phyloP scores from a whole-genome alignment of 2,329 filamentous ascomycete genomes.

The Botrytis cinerea region DNA sequence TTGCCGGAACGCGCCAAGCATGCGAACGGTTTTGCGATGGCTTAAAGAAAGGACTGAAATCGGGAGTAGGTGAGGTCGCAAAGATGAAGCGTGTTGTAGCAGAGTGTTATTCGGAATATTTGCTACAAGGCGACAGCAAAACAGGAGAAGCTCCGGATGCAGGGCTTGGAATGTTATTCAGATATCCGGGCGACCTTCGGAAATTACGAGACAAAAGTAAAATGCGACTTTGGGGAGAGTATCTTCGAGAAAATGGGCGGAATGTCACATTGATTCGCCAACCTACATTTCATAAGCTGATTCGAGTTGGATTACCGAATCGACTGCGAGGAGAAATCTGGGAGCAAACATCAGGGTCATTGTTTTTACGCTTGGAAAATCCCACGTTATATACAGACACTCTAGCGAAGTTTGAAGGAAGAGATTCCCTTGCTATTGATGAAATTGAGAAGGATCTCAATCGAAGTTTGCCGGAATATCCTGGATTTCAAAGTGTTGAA shows the following conservation, averaged over 20 bases:
- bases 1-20: slow-evolving; percentile 82
- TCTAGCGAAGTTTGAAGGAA: slow-evolving; percentile 76
- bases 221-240: slow-evolving; percentile 97
- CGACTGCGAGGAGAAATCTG: slow-evolving; percentile 90
- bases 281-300: slow-evolving; percentile 96
- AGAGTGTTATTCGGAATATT: slow-evolving; percentile 90
- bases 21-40: slow-evolving; percentile 97
- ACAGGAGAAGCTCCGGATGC: slow-evolving; percentile 78
- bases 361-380: slow-evolving; percentile 84
- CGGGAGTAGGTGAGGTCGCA: slow-evolving; percentile 83
- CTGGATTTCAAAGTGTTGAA: slow-evolving; percentile 94
- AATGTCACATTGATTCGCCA: slow-evolving; percentile 91
- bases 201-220: slow-evolving; percentile 94
- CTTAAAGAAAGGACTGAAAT: slow-evolving; percentile 83
- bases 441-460: slow-evolving; percentile 99
- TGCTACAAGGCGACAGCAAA: slow-evolving; percentile 65
- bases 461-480: slow-evolving; percentile 92
- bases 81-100: slow-evolving; percentile 77
- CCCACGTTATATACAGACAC: slow-evolving; percentile 85
- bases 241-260: slow-evolving; percentile 90
- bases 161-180: slow-evolving; percentile 87
- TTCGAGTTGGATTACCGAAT: slow-evolving; percentile 92
- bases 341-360: slow-evolving; percentile 90
- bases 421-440: slow-evolving; percentile 92
- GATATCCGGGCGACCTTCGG: slow-evolving; percentile 91